A percentile compares a stretch with the other conserved stretches of the same genome.
phyloP scores from a whole-genome alignment of 2,329 filamentous ascomycete species.

The Exophiala sp. region DNA sequence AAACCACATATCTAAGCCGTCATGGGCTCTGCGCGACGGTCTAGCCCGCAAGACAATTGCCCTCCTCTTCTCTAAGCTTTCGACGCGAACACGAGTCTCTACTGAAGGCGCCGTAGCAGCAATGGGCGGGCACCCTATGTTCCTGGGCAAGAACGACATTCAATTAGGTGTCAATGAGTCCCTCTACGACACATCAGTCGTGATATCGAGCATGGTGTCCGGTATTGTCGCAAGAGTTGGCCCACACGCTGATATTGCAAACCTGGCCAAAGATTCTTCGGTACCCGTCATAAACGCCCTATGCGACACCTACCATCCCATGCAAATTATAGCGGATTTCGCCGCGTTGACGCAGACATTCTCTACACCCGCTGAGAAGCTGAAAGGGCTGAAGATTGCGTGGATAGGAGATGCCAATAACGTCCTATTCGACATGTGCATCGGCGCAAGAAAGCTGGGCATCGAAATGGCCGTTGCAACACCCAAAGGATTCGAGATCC shows the following conservation, averaged over 20 bases:
- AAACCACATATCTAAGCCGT: slow-evolving; percentile 67
- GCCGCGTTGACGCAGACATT: slow-evolving; percentile 83
- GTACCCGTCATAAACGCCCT: slow-evolving; percentile 85
- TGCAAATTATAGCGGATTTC: slow-evolving; percentile 93
- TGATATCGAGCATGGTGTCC: slow-evolving; percentile 91
- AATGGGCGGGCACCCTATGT: slow-evolving; percentile 93
- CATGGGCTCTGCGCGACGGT: slow-evolving; percentile 52
- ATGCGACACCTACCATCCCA: slow-evolving; percentile 85
- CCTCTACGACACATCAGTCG: slow-evolving; percentile 83
- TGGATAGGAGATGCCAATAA: slow-evolving; percentile 98
- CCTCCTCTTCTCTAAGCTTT: slow-evolving; percentile 96
- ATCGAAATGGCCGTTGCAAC: slow-evolving; percentile 84
- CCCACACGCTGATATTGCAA: slow-evolving; percentile 69
- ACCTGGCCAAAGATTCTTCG: slow-evolving; percentile 66
- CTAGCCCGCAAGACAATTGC: slow-evolving; percentile 78
- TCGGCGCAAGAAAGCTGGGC: slow-evolving; percentile 81
- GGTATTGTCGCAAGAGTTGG: slow-evolving; percentile 78
- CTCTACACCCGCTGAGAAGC: slow-evolving; percentile 52
- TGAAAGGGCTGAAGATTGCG: slow-evolving; percentile 83
- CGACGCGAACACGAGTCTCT: slow-evolving; percentile 86
- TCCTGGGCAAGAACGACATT: slow-evolving; percentile 91
- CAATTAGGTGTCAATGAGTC: slow-evolving; percentile 94
- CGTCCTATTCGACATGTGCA: slow-evolving; percentile 89
- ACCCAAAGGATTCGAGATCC: slow-evolving; percentile 79
- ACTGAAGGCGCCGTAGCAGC: slow-evolving; percentile 87